These are phyloP conservation scores for Phaeosphaeria sp. DNA, from an alignment of 2,329 filamentous ascomycete species.

Conservation along the genomic window DNA sequence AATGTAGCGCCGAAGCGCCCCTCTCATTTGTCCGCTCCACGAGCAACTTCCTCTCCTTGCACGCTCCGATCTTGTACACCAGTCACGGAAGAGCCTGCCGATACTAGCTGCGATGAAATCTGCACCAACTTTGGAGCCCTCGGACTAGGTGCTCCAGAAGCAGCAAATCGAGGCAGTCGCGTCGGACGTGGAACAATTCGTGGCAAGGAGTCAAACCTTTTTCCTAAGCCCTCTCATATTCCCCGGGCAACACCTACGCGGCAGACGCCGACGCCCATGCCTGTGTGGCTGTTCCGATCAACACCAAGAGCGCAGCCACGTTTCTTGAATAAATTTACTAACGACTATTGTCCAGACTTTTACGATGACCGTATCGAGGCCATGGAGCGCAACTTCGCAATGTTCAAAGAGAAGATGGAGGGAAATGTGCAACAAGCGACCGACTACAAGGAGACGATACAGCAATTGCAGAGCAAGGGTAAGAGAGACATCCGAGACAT, in stretches of 20 bases:
- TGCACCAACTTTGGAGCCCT: conserved; percentile 33
- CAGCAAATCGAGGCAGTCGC: conserved; percentile 23
- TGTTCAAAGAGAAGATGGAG: conserved; percentile 75
- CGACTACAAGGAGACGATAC: conserved; percentile 75
- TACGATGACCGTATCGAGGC: conserved; percentile 79
- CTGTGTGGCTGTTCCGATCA: conserved; percentile 21
- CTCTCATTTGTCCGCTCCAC: conserved; percentile 19
- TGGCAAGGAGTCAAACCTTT: conserved; percentile 35
- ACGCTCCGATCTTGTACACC: conserved; percentile 29
- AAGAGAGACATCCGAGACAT: conserved; percentile 39
- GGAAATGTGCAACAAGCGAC: conserved; percentile 72
- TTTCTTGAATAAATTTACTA: conserved; percentile 78
- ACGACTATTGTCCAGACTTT: conserved; percentile 72
- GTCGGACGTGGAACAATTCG: conserved; percentile 36
- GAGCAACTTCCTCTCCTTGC: conserved; percentile 35
- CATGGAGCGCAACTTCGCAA: conserved; percentile 75
- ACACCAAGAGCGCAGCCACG: conserved; percentile 47
- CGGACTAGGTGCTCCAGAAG: conserved; percentile 29
- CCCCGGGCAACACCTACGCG: conserved; percentile 32
- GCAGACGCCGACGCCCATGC: conserved; percentile 18
- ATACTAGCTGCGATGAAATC: conserved; percentile 37
- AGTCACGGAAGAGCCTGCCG: conserved; percentile 36
- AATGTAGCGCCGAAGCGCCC: conserved; percentile 20
- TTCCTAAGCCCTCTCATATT: conserved; percentile 33
- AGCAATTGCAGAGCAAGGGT: conserved; percentile 78